Conservation (phyloP, 2,329 filamentous ascomycete genomes). For the Colletotrichum eremochloae region DNA sequence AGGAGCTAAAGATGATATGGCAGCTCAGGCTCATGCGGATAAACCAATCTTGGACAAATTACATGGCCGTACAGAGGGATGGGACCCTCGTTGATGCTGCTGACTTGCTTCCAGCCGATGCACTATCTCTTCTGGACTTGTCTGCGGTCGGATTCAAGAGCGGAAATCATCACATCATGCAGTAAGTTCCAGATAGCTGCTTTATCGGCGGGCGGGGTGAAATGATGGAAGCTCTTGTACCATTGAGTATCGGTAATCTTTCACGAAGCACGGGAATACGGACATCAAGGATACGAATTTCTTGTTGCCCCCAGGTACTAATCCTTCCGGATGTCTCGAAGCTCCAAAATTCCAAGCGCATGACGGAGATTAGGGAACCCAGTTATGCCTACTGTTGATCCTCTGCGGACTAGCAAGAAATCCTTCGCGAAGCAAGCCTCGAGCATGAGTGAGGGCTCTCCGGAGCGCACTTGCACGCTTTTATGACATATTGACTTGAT, state of each 20-base stretch:
- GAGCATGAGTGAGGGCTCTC: background rate
- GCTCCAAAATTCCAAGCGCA: background rate
- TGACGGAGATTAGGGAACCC: background rate
- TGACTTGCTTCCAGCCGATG: background rate
- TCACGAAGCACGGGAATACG: background rate
- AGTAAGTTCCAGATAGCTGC: background rate
- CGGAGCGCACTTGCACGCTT: background rate
- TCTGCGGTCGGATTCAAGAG: background rate
- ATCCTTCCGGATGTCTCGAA: background rate
- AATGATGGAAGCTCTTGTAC: background rate
- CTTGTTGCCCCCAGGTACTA: background rate
- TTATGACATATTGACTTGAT: background rate
- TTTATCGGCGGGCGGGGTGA: background rate
- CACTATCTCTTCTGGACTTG: background rate
- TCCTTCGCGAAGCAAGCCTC: background rate
- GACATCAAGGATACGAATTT: background rate
- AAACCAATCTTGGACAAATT: background rate
- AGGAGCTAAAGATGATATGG: background rate
- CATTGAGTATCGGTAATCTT: background rate
- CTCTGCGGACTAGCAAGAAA: background rate
- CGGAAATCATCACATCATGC: background rate
- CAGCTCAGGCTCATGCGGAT: background rate
- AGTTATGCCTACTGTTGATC: background rate
- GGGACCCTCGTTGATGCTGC: background rate
- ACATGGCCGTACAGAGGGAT: background rate